phyloP scores from a whole-genome alignment of 1,284 basidiomycete species.

The Cryptococcus sp. region DNA sequence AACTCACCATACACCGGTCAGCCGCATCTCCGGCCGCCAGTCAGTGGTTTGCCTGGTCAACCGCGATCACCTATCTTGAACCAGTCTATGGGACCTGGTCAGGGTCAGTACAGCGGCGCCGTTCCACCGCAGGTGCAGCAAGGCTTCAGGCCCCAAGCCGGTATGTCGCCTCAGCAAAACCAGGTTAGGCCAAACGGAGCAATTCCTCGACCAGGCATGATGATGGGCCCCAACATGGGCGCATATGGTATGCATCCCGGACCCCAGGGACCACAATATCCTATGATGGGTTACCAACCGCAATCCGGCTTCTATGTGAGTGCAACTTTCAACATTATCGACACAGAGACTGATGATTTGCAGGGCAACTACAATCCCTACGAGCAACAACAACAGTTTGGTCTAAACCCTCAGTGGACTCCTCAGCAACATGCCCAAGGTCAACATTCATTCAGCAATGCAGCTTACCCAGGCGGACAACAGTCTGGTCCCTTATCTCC shows the following conservation, averaged over 20 bases:
- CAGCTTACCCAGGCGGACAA: conserved; percentile 15
- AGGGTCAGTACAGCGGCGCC: conserved; percentile 22
- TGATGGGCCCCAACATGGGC: conserved; percentile 27
- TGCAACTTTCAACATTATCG: conserved; percentile 6
- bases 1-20: conserved; percentile 21
- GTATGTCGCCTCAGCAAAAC: conserved; percentile 18
- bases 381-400: conserved; percentile 34
- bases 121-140: conserved; percentile 31
- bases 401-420: conserved; percentile 27
- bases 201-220: conserved; percentile 24
- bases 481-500: conserved; percentile 37
- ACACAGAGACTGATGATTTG: neutral
- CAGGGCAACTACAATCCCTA: conserved; percentile 27
- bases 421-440: conserved; percentile 33
- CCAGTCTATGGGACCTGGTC: conserved; percentile 20
- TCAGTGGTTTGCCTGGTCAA: conserved; percentile 25
- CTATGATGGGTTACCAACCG: conserved; percentile 39
- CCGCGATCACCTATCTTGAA: conserved; percentile 37
- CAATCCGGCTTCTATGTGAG: conserved; percentile 40
- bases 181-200: conserved; percentile 22
- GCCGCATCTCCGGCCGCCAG: conserved; percentile 34
- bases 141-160: conserved; percentile 32
- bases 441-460: conserved; percentile 25
- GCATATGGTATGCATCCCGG: conserved; percentile 39
- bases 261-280: conserved; percentile 32